Base-by-base conservation (phyloP, 2,329 filamentous ascomycete genomes). In the Ophiostoma sp. region DNA sequence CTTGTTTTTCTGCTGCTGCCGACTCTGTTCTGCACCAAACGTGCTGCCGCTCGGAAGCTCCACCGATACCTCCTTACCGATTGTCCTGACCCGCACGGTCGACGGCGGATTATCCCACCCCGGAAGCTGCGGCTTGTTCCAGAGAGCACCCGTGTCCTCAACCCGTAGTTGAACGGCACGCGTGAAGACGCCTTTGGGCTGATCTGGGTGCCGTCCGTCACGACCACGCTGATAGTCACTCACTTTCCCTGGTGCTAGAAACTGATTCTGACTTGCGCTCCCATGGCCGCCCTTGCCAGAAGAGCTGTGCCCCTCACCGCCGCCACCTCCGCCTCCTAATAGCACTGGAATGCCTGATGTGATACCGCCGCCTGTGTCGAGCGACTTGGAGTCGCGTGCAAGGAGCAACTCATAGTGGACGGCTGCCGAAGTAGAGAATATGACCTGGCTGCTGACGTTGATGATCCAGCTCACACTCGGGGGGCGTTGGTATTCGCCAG, bases 331-430 rank as follows among this genome's bases (percentile, higher is more conserved):
- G 38, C 18, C 49, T 38, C 81, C 79, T 4, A 81, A 76, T 36
- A 83, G 78, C 9, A 82, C 78, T 8, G 82, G 76, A 3, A 80
- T 77, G 40, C 69, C 68, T 2, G 68, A 62, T 3, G 67, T 42
- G 68, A 68, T 58, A 49, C 69, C 64, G 67, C 79, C 81, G 68
- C 80, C 89, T 27, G 93, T 78, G 69, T 87, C 89, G 63, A 97
- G 78, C 58, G 92, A 95, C 76, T 92, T 91, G 75, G 92, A 87
- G 76, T 99, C 94, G 67, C 94, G 86, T 41, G 91, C 92, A 44
- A 99, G 83, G 47, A 97, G 79, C 38, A 99, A 78, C 77, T 99
- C 95, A 76, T 92, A 99, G 72, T 89, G 87, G 3, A 98, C 94
- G 12, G 89, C 89, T 1, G 93, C 95, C 44, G 91, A 93, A 41